These are phyloP conservation scores for Brassica hybrid DNA, from an alignment of 441 rosid species.

Conservation along the genomic window DNA sequence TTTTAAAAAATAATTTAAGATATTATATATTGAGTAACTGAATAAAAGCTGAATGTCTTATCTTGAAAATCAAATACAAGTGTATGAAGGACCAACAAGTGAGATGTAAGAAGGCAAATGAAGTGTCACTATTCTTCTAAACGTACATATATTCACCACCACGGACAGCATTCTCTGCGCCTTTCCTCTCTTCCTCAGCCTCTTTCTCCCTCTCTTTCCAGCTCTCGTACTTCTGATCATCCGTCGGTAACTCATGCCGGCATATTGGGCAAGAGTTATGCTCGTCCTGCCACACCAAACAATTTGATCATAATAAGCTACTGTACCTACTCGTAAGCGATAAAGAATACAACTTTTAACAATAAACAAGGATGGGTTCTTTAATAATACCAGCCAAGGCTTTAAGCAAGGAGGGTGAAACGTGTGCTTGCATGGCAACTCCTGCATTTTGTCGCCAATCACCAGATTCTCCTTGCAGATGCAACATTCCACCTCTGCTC, in stretches of 20 bases:
- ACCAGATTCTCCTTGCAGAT: slow-evolving; percentile 85
- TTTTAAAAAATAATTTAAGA: too few species aligned
- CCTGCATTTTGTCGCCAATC: slow-evolving; percentile 86
- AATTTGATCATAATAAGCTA: slow-evolving; percentile 20
- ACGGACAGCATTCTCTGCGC: slow-evolving; percentile 87
- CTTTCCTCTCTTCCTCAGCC: slow-evolving; percentile 88
- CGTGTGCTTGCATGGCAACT: slow-evolving; percentile 89
- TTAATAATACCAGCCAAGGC: slow-evolving; percentile 85
- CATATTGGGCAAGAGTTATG: slow-evolving; percentile 96
- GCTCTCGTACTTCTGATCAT: slow-evolving; percentile 87
- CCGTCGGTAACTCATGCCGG: slow-evolving; percentile 83
- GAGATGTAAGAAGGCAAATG: background rate
- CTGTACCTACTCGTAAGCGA: background rate
- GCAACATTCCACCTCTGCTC: slow-evolving; percentile 78
- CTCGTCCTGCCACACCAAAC: slow-evolving; percentile 61
- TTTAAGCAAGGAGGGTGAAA: slow-evolving; percentile 93
- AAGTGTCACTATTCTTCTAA: slow-evolving; percentile 36
- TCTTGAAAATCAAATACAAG: too few species aligned
- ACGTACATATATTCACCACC: slow-evolving; percentile 94
- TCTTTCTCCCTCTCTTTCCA: slow-evolving; percentile 92
- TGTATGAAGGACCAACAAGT: too few species aligned
- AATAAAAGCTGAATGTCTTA: too few species aligned
- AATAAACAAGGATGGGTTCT: slow-evolving; percentile 3
- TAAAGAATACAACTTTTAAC: background rate
- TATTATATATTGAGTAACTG: too few species aligned